Evolutionary conservation across 1,284 basidiomycete species (phyloP), one percentile per base, ranked within the genome.

Genomic region (Malassezia dermatis): DNA sequence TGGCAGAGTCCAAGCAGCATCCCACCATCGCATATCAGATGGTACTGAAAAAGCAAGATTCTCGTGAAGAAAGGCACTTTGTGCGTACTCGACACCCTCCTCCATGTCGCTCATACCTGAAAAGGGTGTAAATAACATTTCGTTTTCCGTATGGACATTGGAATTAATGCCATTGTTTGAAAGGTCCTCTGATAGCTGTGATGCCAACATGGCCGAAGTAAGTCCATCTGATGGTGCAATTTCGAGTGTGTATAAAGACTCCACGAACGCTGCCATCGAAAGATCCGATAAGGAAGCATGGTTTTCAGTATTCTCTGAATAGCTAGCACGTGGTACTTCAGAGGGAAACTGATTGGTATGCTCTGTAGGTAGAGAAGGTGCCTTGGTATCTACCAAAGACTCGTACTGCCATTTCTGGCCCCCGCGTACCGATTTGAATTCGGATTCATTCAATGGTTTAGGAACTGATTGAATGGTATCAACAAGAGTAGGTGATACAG

Each of bases 11-110:
- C 62, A 58, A 11, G 63, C 64, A 8, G 66, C 54, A 53, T 73
- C 64, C 65, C 70, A 72, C 71, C 71, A 74, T 34, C 64, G 65
- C 42, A 74, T 63, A 28, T 74, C 71, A 2, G 67, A 65, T 0
- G 71, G 71, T 8, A 74, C 67, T 0, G 71, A 69, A 51, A 68
- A 74, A 28, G 61, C 63, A 8, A 73, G 52, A 15, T 63, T 28
- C n/a, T 56, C 61, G 19, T 66, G 61, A 1, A 69, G 52, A 30
- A 70, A 60, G 1, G 66, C 64, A 44, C 53, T 56, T 8, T 56
- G 31, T 2, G 41, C 32, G 17, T 34, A 51, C n/a, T 26, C 30
- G 31, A 40, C 8, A 15, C 21, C 15, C 13, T 21, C 6, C 5
- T n/a, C 13, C 4, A 6, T n/a, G 5, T 34, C 32, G 15, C 23